Evolutionary conservation across 2,329 filamentous ascomycete genomes (phyloP), one percentile per base, ranked within the genome.

Genomic region (Ascochyta fabae): DNA sequence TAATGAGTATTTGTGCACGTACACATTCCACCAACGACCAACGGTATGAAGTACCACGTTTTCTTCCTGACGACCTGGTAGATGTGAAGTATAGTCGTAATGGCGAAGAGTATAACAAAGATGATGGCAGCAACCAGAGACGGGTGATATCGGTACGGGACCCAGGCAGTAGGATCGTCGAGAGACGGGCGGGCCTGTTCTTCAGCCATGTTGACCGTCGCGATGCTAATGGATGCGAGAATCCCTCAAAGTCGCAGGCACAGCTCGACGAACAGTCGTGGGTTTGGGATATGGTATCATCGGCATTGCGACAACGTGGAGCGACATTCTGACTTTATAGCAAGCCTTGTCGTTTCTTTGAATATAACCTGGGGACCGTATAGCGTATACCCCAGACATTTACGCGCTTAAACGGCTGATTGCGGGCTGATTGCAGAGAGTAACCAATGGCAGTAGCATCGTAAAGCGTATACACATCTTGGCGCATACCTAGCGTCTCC

Each of bases 21-120:
- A 83, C 82, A 83, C 10, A 79, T 45, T 15, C 80, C 79, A n/a
- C 82, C 82, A 19, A 84, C 64, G 4, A 81, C 58, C 36, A 85
- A 80, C 0, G 83, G 79, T 6, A 82, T 77, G 59, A 83, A 80
- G 60, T 80, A 83, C 79, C 80, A 84, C 1, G 79, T 78, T 31
- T 75, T 70, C 0, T 74, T 75, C 15, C 70, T 74, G 16, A 75
- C 63, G 31, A 82, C 69, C 35, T 79, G 77, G 55, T 70, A 80
- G 0, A 65, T 50, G 54, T 84, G 82, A 3, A 71, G 58, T 0
- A 61, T 27, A 0, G 81, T 80, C 12, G 74, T 62, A 4, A 75
- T 24, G 10, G 67, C 44, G 61, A 85, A 86, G 4, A 84, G 64
- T 16, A 79, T 59, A 12, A 75, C 67, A 57, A 84, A 83, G 15